phyloP scores from a whole-genome alignment of 768 basidiomycete genomes.

The Lyophyllum shimeji region DNA sequence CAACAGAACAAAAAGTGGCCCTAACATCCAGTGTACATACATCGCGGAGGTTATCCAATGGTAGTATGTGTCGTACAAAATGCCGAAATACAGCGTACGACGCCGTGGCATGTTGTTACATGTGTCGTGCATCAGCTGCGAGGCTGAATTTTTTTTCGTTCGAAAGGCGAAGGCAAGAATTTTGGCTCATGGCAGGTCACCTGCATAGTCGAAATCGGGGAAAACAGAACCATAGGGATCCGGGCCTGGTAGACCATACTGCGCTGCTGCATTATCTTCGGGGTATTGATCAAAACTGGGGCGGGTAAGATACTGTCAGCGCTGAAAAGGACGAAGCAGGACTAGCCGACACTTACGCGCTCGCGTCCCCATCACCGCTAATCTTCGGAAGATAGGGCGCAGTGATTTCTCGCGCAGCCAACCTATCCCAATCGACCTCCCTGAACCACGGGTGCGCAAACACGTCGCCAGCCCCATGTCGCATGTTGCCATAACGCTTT shows the following conservation, averaged over 20 bases:
- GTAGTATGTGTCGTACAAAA: slow-evolving; percentile 3
- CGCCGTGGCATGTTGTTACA: background rate
- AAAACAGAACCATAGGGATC: slow-evolving; percentile 72
- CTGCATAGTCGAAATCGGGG: slow-evolving; percentile 78
- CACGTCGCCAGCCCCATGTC: slow-evolving; percentile 86
- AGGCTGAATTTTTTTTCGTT: slow-evolving; percentile 1
- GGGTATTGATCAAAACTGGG: slow-evolving; percentile 76
- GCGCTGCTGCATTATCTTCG: slow-evolving; percentile 62
- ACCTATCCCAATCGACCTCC: slow-evolving; percentile 88
- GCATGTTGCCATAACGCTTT: slow-evolving; percentile 87
- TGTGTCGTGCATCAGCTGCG: slow-evolving; percentile 1
- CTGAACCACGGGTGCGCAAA: slow-evolving; percentile 93
- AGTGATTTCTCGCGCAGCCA: slow-evolving; percentile 82
- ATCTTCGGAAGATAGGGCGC: slow-evolving; percentile 96
- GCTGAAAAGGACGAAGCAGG: background rate
- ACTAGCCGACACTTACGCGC: slow-evolving; percentile 64
- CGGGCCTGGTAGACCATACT: slow-evolving; percentile 56
- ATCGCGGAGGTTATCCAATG: slow-evolving; percentile 1
- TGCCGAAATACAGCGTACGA: background rate
- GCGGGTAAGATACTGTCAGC: slow-evolving; percentile 14
- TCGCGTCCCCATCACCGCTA: slow-evolving; percentile 90
- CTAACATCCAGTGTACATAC: background rate
- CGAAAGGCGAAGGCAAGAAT: background rate
- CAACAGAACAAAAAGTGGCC: background rate
- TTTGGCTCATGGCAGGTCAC: slow-evolving; percentile 12